Evolutionary conservation across 768 basidiomycete species (phyloP).

Genomic region (Xerocomellus amylosporus): DNA sequence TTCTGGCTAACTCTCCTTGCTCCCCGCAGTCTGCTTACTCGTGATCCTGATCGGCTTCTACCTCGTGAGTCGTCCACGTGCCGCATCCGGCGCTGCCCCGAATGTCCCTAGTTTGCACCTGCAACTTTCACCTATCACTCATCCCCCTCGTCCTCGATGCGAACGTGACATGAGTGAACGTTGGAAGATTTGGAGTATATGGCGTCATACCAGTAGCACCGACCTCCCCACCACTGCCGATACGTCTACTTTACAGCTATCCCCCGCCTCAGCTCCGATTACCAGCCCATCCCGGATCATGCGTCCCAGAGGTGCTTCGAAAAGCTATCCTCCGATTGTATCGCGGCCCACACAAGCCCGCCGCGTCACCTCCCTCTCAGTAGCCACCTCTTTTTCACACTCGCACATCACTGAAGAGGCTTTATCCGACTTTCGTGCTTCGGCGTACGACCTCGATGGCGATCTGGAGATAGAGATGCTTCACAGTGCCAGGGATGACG

Average conservation of each 20-base stretch:
- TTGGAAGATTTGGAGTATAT: constrained; percentile 21
- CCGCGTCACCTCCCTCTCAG: constrained; percentile 21
- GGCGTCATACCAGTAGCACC: neutral
- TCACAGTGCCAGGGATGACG: constrained; percentile 21
- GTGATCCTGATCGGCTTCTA: constrained; percentile 28
- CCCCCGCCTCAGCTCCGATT: neutral
- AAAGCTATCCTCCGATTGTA: neutral
- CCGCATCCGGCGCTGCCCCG: neutral
- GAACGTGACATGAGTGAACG: constrained; percentile 2
- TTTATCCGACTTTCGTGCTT: constrained; percentile 17
- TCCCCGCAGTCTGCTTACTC: constrained; percentile 21
- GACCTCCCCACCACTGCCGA: neutral
- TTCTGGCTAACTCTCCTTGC: constrained; percentile 12
- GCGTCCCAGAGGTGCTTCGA: neutral
- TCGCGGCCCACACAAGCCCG: constrained; percentile 13
- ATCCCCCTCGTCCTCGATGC: neutral
- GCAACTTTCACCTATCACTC: constrained; percentile 1
- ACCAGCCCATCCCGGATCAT: neutral
- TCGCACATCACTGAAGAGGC: constrained; percentile 27
- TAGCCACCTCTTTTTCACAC: constrained; percentile 21
- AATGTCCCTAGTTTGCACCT: neutral
- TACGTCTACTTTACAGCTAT: constrained; percentile 1
- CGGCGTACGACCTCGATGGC: constrained; percentile 28
- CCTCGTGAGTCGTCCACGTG: constrained; percentile 21
- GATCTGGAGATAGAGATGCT: constrained; percentile 27